A percentile compares a stretch with the other conserved stretches of the same genome.
phyloP scores from a whole-genome alignment of 345 rosid species.

The Syzygium grande region DNA sequence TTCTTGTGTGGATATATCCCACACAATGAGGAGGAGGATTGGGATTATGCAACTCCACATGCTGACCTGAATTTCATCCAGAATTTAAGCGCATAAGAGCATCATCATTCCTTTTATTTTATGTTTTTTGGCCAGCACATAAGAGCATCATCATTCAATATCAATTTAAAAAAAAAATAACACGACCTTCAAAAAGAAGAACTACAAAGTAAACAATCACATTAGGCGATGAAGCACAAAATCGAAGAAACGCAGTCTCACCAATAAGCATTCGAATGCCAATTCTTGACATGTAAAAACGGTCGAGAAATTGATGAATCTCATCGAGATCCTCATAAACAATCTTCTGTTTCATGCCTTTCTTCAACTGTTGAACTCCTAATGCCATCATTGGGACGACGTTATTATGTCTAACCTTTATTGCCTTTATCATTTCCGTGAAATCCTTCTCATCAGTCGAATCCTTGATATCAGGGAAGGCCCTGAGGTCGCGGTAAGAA shows the following conservation, averaged over 20 bases:
- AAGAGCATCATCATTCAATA: neutral
- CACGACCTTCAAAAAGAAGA: neutral
- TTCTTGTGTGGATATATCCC: slow-evolving; percentile 88
- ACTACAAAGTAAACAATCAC: neutral
- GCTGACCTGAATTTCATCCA: slow-evolving; percentile 77
- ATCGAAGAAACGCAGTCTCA: neutral
- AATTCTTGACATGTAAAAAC: slow-evolving; percentile 20
- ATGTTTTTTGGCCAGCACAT: neutral
- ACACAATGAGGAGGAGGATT: slow-evolving; percentile 73
- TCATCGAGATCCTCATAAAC: slow-evolving; percentile 57
- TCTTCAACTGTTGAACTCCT: slow-evolving; percentile 93
- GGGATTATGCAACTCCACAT: slow-evolving; percentile 95
- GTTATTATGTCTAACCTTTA: slow-evolving; percentile 95
- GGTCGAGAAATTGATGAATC: slow-evolving; percentile 91
- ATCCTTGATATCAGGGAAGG: slow-evolving; percentile 79
- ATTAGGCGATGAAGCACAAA: neutral
- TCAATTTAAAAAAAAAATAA: neutral
- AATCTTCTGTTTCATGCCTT: slow-evolving; percentile 45
- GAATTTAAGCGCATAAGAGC: neutral
- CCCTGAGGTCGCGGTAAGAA: slow-evolving; percentile 85
- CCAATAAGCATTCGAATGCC: slow-evolving; percentile 4
- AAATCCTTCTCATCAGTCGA: slow-evolving; percentile 61
- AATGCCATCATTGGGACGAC: slow-evolving; percentile 97
- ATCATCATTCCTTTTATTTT: neutral
- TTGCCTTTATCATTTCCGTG: slow-evolving; percentile 89